Percentiles rank a stretch among this genome's conserved stretches.
Evolutionary conservation across 2,329 filamentous ascomycete genomes (phyloP).

Genomic region (Fusarium papillatum): DNA sequence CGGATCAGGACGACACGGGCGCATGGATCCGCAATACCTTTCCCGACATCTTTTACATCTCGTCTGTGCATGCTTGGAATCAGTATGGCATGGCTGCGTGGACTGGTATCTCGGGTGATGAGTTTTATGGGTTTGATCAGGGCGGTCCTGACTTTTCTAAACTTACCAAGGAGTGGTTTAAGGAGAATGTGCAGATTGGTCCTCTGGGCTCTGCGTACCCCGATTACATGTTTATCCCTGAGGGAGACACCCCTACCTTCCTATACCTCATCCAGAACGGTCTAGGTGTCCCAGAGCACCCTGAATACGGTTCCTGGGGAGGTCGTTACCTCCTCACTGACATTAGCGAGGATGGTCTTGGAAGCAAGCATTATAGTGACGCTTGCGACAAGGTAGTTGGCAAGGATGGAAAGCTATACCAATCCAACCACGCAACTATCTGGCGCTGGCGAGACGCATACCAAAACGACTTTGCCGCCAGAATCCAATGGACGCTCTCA

Average conservation of each 20-base stretch:
- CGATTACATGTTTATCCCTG: slow-evolving; percentile 63
- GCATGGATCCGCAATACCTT: slow-evolving; percentile 67
- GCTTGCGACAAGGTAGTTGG: slow-evolving; percentile 44
- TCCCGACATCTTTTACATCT: slow-evolving; percentile 69
- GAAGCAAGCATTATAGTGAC: slow-evolving; percentile 46
- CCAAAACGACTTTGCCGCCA: slow-evolving; percentile 58
- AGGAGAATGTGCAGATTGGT: slow-evolving; percentile 64
- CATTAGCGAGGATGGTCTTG: slow-evolving; percentile 37
- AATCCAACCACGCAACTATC: slow-evolving; percentile 51
- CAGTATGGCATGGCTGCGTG: slow-evolving; percentile 67
- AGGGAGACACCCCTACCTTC: slow-evolving; percentile 66
- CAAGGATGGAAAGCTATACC: slow-evolving; percentile 43
- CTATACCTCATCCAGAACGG: slow-evolving; percentile 53
- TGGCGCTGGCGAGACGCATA: slow-evolving; percentile 58
- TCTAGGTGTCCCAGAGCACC: slow-evolving; percentile 59
- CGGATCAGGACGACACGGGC: slow-evolving; percentile 70
- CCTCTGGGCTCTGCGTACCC: slow-evolving; percentile 60
- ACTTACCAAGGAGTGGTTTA: slow-evolving; percentile 64
- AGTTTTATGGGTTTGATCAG: slow-evolving; percentile 42
- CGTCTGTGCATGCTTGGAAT: slow-evolving; percentile 68
- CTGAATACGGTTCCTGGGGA: slow-evolving; percentile 63
- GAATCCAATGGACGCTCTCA: slow-evolving; percentile 55
- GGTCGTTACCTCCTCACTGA: slow-evolving; percentile 57
- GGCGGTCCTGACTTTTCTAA: slow-evolving; percentile 58
- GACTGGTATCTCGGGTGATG: slow-evolving; percentile 65